These are phyloP conservation scores for Combretum micranthum DNA, from an alignment of 345 rosid species.

Conservation along the genomic window DNA sequence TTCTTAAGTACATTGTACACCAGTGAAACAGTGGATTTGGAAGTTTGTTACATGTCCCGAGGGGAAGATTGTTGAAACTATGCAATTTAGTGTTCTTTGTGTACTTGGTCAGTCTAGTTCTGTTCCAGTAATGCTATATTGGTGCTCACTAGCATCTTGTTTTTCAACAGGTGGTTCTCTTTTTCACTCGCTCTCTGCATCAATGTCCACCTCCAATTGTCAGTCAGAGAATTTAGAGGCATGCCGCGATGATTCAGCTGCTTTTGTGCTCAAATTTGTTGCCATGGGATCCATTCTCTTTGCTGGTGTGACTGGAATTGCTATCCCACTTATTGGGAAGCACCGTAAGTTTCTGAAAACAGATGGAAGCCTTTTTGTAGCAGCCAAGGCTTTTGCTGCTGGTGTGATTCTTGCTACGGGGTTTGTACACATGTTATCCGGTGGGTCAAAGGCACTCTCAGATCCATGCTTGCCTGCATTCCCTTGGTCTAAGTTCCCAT, in stretches of 20 bases:
- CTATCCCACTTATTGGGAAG: conserved; percentile 69
- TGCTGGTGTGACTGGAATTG: conserved; percentile 54
- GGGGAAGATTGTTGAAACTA: too few species aligned
- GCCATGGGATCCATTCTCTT: conserved; percentile 72
- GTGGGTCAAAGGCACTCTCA: conserved; percentile 45
- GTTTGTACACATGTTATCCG: conserved; percentile 87
- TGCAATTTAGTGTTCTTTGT: too few species aligned
- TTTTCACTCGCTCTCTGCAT: conserved; percentile 16
- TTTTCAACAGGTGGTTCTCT: conserved; percentile 26
- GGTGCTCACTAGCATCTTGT: background rate
- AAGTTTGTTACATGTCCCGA: too few species aligned
- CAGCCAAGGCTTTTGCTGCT: conserved; percentile 85
- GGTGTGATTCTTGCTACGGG: conserved; percentile 96
- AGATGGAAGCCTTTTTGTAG: conserved; percentile 57
- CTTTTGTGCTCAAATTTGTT: conserved; percentile 49
- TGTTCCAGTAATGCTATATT: too few species aligned
- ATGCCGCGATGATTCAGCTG: conserved; percentile 59
- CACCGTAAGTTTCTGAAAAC: conserved; percentile 53
- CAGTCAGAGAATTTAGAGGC: conserved; percentile 31
- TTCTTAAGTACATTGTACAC: too few species aligned
- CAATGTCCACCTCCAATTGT: conserved; percentile 34
- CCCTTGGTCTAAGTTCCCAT: conserved; percentile 84
- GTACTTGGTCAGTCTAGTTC: background rate
- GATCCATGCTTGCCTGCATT: conserved; percentile 63
- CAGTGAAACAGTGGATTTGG: too few species aligned